phyloP scores from a whole-genome alignment of 345 rosid species.

The Salix viminalis region DNA sequence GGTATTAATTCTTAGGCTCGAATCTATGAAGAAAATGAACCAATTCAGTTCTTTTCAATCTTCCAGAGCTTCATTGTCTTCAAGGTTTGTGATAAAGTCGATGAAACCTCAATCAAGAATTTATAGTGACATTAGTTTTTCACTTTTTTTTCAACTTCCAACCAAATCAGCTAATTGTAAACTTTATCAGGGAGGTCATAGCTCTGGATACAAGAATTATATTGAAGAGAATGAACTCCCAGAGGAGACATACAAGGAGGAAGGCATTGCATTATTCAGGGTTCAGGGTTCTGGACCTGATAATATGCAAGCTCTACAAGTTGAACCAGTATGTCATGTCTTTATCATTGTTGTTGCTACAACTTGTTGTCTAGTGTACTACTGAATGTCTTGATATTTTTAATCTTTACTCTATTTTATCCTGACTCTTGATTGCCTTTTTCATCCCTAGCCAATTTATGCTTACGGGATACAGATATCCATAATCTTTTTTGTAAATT shows the following conservation, averaged over 20 bases:
- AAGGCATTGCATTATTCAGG: slow-evolving; percentile 78
- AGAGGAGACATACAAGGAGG: slow-evolving; percentile 71
- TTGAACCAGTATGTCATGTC: slow-evolving; percentile 68
- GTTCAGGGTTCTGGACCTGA: slow-evolving; percentile 98
- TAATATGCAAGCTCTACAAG: slow-evolving; percentile 98
- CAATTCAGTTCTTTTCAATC: slow-evolving; percentile 80
- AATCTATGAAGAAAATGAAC: slow-evolving; percentile 86
- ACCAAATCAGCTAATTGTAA: slow-evolving; percentile 11
- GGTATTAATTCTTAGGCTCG: slow-evolving; percentile 54
- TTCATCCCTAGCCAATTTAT: background rate
- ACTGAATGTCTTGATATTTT: background rate
- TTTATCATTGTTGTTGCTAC: background rate
- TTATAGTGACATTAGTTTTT: background rate
- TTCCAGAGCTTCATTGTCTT: slow-evolving; percentile 84
- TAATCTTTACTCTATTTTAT: background rate
- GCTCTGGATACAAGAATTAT: slow-evolving; percentile 76
- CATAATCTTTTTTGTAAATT: background rate
- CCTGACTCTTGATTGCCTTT: background rate
- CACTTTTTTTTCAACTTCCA: slow-evolving; percentile 1
- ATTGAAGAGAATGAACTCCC: slow-evolving; percentile 69
- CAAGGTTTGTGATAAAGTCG: slow-evolving; percentile 52
- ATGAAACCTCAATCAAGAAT: background rate
- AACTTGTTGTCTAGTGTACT: background rate
- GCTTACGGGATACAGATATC: background rate
- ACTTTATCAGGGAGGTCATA: slow-evolving; percentile 75